Conservation (phyloP, 2,329 filamentous ascomycete genomes). For the Cryphonectria japonica region DNA sequence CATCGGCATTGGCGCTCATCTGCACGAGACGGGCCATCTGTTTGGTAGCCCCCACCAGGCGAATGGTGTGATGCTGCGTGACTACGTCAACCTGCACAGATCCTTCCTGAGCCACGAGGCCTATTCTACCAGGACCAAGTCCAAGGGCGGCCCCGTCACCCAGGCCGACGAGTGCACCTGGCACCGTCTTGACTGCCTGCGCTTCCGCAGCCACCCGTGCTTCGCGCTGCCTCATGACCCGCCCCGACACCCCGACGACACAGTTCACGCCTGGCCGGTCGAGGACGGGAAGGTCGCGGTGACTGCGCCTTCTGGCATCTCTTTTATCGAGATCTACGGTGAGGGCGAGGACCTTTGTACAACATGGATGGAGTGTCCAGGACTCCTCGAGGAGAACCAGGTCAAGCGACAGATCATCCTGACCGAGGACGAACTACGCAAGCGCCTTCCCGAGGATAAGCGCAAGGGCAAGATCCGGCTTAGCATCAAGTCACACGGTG, state of each 20-base stretch:
- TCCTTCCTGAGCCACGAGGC: slow-evolving; percentile 81
- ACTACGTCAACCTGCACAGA: slow-evolving; percentile 83
- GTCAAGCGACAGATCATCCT: slow-evolving; percentile 73
- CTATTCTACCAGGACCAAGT: slow-evolving; percentile 84
- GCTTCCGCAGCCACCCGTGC: slow-evolving; percentile 87
- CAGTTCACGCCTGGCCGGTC: slow-evolving; percentile 83
- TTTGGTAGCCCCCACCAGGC: slow-evolving; percentile 91
- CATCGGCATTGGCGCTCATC: slow-evolving; percentile 88
- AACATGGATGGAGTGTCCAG: slow-evolving; percentile 79
- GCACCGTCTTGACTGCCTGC: slow-evolving; percentile 87
- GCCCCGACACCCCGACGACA: slow-evolving; percentile 66
- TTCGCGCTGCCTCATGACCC: slow-evolving; percentile 83
- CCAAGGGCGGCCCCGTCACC: slow-evolving; percentile 75
- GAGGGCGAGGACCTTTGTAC: slow-evolving; percentile 82
- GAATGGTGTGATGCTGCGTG: slow-evolving; percentile 87
- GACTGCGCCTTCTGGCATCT: slow-evolving; percentile 79
- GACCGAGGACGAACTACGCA: slow-evolving; percentile 74
- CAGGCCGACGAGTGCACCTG: slow-evolving; percentile 85
- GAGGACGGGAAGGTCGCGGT: slow-evolving; percentile 77
- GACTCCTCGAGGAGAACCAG: slow-evolving; percentile 45
- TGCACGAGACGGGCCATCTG: slow-evolving; percentile 88
- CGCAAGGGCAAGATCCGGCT: slow-evolving; percentile 73
- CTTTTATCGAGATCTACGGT: slow-evolving; percentile 80
- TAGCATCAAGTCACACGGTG: slow-evolving; percentile 75
- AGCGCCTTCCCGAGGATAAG: slow-evolving; percentile 71